phyloP scores from a whole-genome alignment of 129 eudicot species.

The Mikania micrantha region DNA sequence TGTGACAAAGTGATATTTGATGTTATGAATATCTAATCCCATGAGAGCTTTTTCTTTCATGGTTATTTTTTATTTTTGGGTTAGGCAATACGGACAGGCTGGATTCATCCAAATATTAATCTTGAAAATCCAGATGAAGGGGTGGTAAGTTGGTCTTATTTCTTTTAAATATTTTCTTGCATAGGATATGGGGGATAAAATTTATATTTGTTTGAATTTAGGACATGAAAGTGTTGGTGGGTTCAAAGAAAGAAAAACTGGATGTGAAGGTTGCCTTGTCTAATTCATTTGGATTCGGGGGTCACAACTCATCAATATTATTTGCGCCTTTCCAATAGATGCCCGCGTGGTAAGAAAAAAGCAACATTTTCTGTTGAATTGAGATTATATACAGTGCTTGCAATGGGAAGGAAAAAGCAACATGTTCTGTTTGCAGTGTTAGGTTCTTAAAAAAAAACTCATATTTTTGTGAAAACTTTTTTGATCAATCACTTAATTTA shows the following conservation, averaged over 20 bases:
- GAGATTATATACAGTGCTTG: too few species aligned
- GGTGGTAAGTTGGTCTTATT: constrained; percentile 46
- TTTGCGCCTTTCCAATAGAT: constrained; percentile 4
- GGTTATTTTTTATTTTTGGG: constrained; percentile 2
- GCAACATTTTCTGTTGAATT: too few species aligned
- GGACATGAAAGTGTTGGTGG: constrained; percentile 70
- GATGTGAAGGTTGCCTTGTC: constrained; percentile 67
- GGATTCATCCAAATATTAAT: constrained; percentile 90
- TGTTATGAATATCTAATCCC: neutral
- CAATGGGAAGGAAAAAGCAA: too few species aligned
- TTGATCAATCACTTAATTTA: too few species aligned
- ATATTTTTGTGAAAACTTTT: too few species aligned
- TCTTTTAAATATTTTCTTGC: too few species aligned
- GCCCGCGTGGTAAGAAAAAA: neutral
- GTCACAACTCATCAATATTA: constrained; percentile 21
- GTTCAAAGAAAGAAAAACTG: constrained; percentile 68
- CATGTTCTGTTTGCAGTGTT: too few species aligned
- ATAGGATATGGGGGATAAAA: neutral
- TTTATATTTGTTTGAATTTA: constrained; percentile 3
- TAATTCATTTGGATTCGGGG: constrained; percentile 92
- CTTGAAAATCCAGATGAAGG: constrained; percentile 85
- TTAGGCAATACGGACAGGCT: constrained; percentile 94
- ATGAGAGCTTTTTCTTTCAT: neutral
- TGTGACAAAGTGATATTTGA: neutral
- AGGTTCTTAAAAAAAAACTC: too few species aligned